Evolutionary conservation across 805 yeast genomes (phyloP).

Genomic region (Starmerella ratchasimensis): DNA sequence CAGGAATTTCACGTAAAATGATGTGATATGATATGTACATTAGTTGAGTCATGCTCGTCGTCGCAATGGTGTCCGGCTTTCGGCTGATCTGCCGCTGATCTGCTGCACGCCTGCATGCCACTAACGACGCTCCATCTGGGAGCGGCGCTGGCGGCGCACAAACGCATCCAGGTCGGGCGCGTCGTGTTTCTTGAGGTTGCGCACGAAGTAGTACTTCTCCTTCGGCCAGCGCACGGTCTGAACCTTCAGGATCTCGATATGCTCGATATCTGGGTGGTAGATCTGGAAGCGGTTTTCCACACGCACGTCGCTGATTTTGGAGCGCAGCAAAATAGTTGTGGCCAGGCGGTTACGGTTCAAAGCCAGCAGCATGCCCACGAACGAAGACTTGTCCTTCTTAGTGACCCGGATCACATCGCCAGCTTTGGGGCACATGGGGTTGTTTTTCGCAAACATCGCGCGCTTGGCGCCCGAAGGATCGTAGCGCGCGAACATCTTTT

Average conservation of each 20-base stretch:
- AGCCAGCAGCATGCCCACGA: constrained; percentile 68
- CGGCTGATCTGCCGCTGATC: too few species aligned
- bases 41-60: too few species aligned
- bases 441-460: constrained; percentile 35
- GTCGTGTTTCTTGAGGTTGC: constrained; percentile 36
- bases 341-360: constrained; percentile 60
- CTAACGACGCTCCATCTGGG: constrained; percentile 1
- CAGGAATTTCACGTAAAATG: too few species aligned
- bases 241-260: constrained; percentile 64
- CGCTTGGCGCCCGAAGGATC: constrained; percentile 65
- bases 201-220: constrained; percentile 80
- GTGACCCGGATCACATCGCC: constrained; percentile 74
- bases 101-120: too few species aligned
- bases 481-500: constrained; percentile 40
- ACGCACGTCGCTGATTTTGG: constrained; percentile 68
- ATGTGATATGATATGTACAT: neutral
- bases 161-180: constrained; percentile 28
- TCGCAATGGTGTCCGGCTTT: too few species aligned
- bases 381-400: constrained; percentile 44
- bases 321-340: constrained; percentile 67
- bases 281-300: constrained; percentile 73
- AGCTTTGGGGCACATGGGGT: constrained; percentile 44
- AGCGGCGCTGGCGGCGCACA: constrained; percentile 22
- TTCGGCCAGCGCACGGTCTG: constrained; percentile 60
- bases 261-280: constrained; percentile 62